Evolutionary conservation across 2,329 filamentous ascomycete genomes (phyloP).

Genomic region (Pestalotiopsis sp.): DNA sequence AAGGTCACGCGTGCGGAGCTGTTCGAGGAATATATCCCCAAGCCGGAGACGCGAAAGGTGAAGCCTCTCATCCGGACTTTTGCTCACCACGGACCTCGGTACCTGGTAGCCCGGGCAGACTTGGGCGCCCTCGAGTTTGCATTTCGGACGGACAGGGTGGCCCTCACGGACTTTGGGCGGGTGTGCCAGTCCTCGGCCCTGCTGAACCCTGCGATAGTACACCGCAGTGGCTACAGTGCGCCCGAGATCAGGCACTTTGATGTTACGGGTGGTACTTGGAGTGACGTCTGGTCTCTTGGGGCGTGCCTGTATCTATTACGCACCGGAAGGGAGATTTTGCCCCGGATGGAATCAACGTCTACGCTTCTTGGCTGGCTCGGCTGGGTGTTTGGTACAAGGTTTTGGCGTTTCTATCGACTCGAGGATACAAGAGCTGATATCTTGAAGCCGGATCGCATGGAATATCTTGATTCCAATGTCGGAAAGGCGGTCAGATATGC

Average conservation of each 20-base stretch:
- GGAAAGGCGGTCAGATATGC: not conserved
- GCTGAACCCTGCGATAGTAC: not conserved
- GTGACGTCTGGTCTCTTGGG: slow-evolving; percentile 5
- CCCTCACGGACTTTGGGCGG: not conserved
- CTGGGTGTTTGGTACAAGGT: not conserved
- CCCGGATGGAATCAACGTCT: not conserved
- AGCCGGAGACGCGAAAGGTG: not conserved
- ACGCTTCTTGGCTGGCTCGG: not conserved
- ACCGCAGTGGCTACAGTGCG: not conserved
- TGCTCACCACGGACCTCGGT: not conserved
- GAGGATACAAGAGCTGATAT: not conserved
- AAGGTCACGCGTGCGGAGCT: not conserved
- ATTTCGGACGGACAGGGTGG: not conserved
- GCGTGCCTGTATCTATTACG: not conserved
- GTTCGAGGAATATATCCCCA: not conserved
- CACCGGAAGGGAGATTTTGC: not conserved
- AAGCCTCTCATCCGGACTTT: not conserved
- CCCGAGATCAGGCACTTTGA: not conserved
- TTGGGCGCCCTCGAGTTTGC: not conserved
- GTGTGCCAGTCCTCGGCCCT: not conserved
- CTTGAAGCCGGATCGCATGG: not conserved
- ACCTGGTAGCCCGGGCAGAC: not conserved
- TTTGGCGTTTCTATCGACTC: not conserved
- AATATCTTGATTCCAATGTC: not conserved
- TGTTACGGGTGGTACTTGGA: not conserved